Percentiles rank a stretch among this genome's conserved stretches.
Conservation (phyloP, 2,329 filamentous ascomycete species). For the Diplodia sapinea region DNA sequence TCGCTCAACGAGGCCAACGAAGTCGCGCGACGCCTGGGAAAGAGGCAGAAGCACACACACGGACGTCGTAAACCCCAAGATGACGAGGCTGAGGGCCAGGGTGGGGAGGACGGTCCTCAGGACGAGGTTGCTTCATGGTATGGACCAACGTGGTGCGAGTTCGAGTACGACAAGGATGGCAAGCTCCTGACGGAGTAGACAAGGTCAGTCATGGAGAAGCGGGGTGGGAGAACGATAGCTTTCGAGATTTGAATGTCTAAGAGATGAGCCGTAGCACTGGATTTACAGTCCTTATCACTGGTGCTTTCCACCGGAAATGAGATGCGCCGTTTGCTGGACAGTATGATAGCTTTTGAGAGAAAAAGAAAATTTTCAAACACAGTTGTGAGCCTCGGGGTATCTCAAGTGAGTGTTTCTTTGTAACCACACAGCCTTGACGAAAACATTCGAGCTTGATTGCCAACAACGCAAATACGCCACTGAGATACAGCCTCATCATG, state of each 20-base stretch:
- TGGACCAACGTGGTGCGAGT: conserved; percentile 17
- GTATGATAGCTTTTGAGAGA: not conserved
- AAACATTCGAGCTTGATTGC: not conserved
- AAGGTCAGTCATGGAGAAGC: too few species aligned
- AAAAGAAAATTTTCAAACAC: not conserved
- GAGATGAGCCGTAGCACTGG: not conserved
- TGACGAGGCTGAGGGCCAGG: not conserved
- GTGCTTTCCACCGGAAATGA: not conserved
- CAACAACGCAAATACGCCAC: not conserved
- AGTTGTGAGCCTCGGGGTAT: conserved; percentile 8
- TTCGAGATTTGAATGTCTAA: not conserved
- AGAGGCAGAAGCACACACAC: conserved; percentile 16
- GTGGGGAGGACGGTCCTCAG: not conserved
- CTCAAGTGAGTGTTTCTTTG: conserved; percentile 2
- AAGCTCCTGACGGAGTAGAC: conserved; percentile 4
- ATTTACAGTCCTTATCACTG: too few species aligned
- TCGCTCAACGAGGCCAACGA: conserved; percentile 66
- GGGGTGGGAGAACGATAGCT: not conserved
- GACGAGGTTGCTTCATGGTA: conserved; percentile 14
- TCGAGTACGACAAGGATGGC: not conserved
- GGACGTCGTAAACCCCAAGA: not conserved
- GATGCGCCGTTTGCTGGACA: not conserved
- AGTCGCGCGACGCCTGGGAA: conserved; percentile 59
- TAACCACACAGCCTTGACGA: not conserved
- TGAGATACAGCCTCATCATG: too few species aligned